Conservation (phyloP, 73 alveolate species). For the Halteria grandinella region DNA sequence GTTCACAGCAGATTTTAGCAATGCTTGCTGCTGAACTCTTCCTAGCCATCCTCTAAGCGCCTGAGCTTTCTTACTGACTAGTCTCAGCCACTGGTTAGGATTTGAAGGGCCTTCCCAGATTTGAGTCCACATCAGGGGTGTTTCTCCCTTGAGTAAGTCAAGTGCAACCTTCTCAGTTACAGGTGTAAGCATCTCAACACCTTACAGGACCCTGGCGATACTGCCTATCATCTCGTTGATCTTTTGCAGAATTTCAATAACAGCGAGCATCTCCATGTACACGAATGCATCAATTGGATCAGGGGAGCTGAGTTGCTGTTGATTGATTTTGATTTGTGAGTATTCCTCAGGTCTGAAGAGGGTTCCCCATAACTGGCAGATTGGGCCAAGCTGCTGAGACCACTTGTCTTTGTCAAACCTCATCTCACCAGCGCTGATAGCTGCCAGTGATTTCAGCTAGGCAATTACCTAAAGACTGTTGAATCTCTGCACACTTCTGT, state of each 20-base stretch:
- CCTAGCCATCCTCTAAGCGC: constrained; percentile 90
- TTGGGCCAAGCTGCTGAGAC: constrained; percentile 91
- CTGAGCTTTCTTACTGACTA: constrained; percentile 85
- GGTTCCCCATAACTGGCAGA: constrained; percentile 91
- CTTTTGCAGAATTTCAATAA: constrained; percentile 78
- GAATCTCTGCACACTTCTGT: constrained; percentile 98
- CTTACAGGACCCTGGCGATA: constrained; percentile 88
- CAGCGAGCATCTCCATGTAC: constrained; percentile 86
- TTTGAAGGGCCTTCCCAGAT: constrained; percentile 99
- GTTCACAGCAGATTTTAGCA: constrained; percentile 77
- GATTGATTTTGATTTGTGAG: constrained; percentile 70
- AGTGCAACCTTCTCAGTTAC: constrained; percentile 90
- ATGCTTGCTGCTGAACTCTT: constrained; percentile 67
- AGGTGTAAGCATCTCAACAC: constrained; percentile 93
- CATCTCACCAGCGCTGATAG: constrained; percentile 91
- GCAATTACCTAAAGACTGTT: constrained; percentile 87
- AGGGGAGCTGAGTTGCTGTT: constrained; percentile 71
- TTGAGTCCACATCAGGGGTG: constrained; percentile 94
- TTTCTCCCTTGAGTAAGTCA: constrained; percentile 82
- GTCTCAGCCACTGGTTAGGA: constrained; percentile 91
- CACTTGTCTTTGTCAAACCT: constrained; percentile 96
- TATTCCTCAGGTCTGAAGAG: constrained; percentile 78
- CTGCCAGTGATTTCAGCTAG: constrained; percentile 88
- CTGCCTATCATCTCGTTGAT: constrained; percentile 83
- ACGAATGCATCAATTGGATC: constrained; percentile 96